phyloP scores from a whole-genome alignment of 148 eudicot species.

The Linanthus parryae region DNA sequence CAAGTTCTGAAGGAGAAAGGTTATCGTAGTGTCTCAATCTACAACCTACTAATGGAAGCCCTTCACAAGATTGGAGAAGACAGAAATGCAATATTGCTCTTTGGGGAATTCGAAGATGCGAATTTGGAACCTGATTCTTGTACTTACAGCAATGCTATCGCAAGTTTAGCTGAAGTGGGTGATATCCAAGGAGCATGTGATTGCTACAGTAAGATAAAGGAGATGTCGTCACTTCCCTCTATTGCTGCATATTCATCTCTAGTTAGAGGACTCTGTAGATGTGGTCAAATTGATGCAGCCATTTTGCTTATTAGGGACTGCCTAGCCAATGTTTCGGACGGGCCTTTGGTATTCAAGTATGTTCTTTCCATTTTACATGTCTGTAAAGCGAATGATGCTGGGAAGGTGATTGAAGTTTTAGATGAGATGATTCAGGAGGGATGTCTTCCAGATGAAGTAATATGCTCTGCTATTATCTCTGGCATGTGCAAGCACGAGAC shows the following conservation, averaged over 20 bases:
- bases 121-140: constrained; percentile 54
- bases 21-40: constrained; percentile 47
- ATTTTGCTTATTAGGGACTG: constrained; percentile 71
- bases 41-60: constrained; percentile 64
- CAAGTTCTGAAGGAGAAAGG: constrained; percentile 49
- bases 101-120: constrained; percentile 46
- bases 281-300: constrained; percentile 71
- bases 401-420: constrained; percentile 56
- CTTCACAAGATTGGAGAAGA: constrained; percentile 43
- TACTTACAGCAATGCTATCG: constrained; percentile 55
- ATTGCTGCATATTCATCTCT: constrained; percentile 60
- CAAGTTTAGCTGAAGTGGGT: constrained; percentile 52
- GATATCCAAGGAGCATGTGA: constrained; percentile 59
- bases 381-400: constrained; percentile 68
- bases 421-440: constrained; percentile 71
- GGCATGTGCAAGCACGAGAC: constrained; percentile 93
- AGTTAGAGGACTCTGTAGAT: constrained; percentile 67
- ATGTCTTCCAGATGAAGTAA: constrained; percentile 42
- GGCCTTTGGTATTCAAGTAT: constrained; percentile 79
- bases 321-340: constrained; percentile 58
- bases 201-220: constrained; percentile 61
- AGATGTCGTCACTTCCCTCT: constrained; percentile 57
- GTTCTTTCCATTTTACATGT: constrained; percentile 52
- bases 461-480: constrained; percentile 64
- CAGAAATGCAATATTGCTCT: constrained; percentile 52